Evolutionary conservation across 176 grass and related monocot genomes (phyloP).

Genomic region (Bonia amplexicaulis): DNA sequence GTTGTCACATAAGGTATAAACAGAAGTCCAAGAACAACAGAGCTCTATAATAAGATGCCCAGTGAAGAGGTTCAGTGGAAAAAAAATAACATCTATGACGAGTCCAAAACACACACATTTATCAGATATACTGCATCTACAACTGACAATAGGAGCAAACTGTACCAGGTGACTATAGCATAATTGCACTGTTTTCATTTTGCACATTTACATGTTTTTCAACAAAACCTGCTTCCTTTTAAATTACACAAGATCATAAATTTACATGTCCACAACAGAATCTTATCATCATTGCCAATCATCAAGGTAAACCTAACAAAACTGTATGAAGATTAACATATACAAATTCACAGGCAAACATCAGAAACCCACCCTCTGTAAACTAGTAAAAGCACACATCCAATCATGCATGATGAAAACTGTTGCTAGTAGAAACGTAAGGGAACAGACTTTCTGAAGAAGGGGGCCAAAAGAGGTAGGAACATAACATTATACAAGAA

Average conservation of each 20-base stretch:
- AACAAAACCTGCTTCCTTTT: background rate
- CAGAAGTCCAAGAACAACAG: background rate
- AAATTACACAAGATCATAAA: background rate
- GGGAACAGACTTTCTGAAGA: background rate
- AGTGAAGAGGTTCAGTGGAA: background rate
- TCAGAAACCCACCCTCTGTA: background rate
- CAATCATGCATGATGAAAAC: background rate
- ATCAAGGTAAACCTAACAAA: background rate
- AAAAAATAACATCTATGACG: too few species aligned
- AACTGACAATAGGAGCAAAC: background rate
- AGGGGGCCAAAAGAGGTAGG: background rate
- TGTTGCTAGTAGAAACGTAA: background rate
- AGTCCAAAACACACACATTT: background rate
- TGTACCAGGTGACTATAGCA: background rate
- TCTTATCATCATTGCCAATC: background rate
- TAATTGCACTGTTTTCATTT: background rate
- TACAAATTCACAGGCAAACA: background rate
- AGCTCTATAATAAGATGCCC: conserved; percentile 14
- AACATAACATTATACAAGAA: background rate
- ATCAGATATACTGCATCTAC: background rate
- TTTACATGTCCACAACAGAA: background rate
- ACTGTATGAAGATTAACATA: background rate
- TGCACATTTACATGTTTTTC: background rate
- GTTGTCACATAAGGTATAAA: too few species aligned
- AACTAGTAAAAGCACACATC: background rate